phyloP scores from a whole-genome alignment of 1,139 yeast species.

The Yamadazyma atlantica region DNA sequence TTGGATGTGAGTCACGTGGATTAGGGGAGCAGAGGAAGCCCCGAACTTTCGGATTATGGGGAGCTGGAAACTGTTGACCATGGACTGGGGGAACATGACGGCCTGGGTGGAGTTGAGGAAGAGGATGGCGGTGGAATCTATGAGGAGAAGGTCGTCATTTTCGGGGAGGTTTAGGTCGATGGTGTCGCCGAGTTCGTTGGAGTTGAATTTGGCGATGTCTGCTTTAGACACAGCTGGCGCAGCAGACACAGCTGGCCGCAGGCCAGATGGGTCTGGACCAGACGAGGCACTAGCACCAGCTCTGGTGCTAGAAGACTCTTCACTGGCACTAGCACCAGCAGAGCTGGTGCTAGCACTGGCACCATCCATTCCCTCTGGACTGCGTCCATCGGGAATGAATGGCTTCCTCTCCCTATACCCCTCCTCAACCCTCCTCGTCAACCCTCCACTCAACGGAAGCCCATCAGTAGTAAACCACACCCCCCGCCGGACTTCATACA shows the following conservation, averaged over 20 bases:
- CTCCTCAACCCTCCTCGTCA: slow-evolving; percentile 61
- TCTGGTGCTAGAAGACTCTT: no score
- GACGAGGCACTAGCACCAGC: no score
- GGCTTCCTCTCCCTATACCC: slow-evolving; percentile 44
- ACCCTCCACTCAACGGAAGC: slow-evolving; percentile 51
- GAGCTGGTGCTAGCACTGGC: no score
- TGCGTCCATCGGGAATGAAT: slow-evolving; percentile 20
- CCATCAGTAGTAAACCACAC: slow-evolving; percentile 73
- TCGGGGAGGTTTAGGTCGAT: slow-evolving; percentile 11
- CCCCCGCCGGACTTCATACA: slow-evolving; percentile 81
- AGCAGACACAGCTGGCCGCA: no score
- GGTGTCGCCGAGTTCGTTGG: slow-evolving; percentile 9
- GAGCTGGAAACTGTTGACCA: slow-evolving; percentile 35
- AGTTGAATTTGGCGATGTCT: slow-evolving; percentile 15
- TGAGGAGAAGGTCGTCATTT: slow-evolving; percentile 31
- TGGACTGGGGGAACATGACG: slow-evolving; percentile 36
- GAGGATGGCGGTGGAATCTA: slow-evolving; percentile 30
- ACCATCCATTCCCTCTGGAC: slow-evolving; percentile 4
- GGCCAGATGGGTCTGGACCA: no score
- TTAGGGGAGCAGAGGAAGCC: slow-evolving; percentile 27
- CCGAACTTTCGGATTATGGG: slow-evolving; percentile 41
- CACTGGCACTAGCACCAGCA: no score
- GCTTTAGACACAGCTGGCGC: no score
- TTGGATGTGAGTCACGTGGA: slow-evolving; percentile 37
- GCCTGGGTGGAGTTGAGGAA: slow-evolving; percentile 35